Conservation (phyloP, 148 eudicot genomes). For the Oxyria digyna region DNA sequence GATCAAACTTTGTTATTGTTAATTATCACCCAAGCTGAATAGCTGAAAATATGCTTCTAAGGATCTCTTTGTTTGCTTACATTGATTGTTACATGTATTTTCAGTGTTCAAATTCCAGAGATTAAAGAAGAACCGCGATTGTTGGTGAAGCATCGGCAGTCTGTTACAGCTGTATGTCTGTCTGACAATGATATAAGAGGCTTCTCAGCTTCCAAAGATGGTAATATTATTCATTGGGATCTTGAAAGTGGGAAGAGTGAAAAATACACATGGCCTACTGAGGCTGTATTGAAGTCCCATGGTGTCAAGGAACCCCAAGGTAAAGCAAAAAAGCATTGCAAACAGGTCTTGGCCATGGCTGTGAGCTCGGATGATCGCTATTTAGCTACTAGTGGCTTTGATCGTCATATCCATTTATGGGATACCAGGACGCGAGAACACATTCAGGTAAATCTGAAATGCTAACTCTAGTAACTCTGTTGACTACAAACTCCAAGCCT, state of each 20-base stretch:
- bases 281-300: slow-evolving; percentile 58
- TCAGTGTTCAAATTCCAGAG: slow-evolving; percentile 67
- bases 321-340: slow-evolving; percentile 58
- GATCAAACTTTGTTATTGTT: too few species aligned
- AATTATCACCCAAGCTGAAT: not conserved
- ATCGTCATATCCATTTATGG: slow-evolving; percentile 96
- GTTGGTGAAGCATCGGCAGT: slow-evolving; percentile 65
- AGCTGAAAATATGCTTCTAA: not conserved
- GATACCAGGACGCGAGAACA: slow-evolving; percentile 77
- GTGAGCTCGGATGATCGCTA: slow-evolving; percentile 85
- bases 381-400: slow-evolving; percentile 84
- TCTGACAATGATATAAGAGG: slow-evolving; percentile 76
- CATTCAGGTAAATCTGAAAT: slow-evolving; percentile 40
- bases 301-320: slow-evolving; percentile 62
- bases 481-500: not conserved
- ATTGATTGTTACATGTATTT: slow-evolving; percentile 7
- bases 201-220: slow-evolving; percentile 95
- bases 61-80: not conserved
- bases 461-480: not conserved
- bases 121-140: slow-evolving; percentile 29
- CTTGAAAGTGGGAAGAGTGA: slow-evolving; percentile 66
- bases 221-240: slow-evolving; percentile 77
- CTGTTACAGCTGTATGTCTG: slow-evolving; percentile 74
- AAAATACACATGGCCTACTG: slow-evolving; percentile 74
- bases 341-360: slow-evolving; percentile 61